A percentile compares a stretch with the other conserved stretches of the same genome.
Conservation (phyloP, 768 basidiomycete genomes). For the Boletus pseudo-olivaceus region DNA sequence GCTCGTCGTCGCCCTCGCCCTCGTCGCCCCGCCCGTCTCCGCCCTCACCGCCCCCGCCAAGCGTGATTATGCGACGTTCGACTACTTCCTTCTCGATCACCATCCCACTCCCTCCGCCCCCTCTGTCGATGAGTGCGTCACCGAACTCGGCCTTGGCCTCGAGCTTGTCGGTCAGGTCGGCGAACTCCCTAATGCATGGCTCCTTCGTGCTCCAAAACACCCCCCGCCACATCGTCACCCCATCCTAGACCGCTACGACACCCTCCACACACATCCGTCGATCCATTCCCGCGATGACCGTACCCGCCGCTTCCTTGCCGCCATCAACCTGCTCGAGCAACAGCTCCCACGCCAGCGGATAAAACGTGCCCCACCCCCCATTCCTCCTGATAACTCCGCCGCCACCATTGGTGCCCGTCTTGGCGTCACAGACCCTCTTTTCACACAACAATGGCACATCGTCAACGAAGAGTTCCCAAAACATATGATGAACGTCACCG, state of each 20-base stretch:
- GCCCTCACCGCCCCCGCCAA: constrained; percentile 24
- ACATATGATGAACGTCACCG: constrained; percentile 90
- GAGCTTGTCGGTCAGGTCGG: constrained; percentile 89
- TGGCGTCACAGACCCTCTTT: constrained; percentile 77
- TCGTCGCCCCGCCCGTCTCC: constrained; percentile 4
- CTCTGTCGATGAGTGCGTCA: constrained; percentile 57
- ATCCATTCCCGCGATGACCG: constrained; percentile 36
- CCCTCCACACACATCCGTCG: constrained; percentile 35
- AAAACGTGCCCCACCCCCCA: constrained; percentile 72
- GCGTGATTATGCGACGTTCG: constrained; percentile 57
- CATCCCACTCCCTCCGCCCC: constrained; percentile 47
- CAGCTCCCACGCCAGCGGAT: constrained; percentile 65
- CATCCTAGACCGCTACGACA: constrained; percentile 48
- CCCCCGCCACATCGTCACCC: constrained; percentile 11
- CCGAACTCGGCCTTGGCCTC: constrained; percentile 67
- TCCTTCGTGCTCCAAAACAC: constrained; percentile 59
- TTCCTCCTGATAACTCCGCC: constrained; percentile 37
- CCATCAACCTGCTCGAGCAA: constrained; percentile 57
- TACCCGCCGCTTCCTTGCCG: constrained; percentile 46
- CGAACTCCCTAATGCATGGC: constrained; percentile 77
- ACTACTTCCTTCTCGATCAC: constrained; percentile 83
- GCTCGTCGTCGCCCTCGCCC: constrained; percentile 4
- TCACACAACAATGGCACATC: constrained; percentile 89
- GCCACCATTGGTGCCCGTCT: constrained; percentile 55
- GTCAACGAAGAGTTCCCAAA: constrained; percentile 81